Conservation (phyloP, 306 rosid genomes). For the Trifolium fragiferum region DNA sequence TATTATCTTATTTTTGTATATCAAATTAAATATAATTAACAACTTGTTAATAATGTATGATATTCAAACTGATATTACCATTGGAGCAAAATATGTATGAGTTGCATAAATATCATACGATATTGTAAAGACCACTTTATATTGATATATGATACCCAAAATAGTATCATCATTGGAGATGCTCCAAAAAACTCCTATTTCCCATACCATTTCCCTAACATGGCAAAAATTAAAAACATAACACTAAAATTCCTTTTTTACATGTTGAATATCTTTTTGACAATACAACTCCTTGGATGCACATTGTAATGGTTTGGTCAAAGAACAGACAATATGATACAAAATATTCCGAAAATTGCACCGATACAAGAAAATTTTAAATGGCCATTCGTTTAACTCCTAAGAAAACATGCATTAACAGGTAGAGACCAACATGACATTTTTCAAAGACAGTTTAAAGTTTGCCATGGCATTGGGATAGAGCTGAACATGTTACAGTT, state of each 20-base stretch:
- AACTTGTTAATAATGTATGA: too few species aligned
- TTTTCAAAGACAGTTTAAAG: conserved; percentile 20
- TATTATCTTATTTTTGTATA: too few species aligned
- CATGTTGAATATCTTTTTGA: neutral
- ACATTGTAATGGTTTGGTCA: neutral
- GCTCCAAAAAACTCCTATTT: too few species aligned
- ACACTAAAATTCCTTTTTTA: neutral
- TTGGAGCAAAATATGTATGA: too few species aligned
- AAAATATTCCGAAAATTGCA: neutral
- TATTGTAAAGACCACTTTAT: too few species aligned
- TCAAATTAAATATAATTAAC: too few species aligned
- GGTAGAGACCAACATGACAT: conserved; percentile 2
- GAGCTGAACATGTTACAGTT: conserved; percentile 36
- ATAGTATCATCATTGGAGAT: too few species aligned
- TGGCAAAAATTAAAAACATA: neutral
- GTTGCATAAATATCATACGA: too few species aligned
- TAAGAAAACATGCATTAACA: conserved; percentile 1
- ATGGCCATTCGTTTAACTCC: neutral
- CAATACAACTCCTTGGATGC: neutral
- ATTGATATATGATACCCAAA: too few species aligned
- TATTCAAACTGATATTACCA: too few species aligned
- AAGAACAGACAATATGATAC: neutral
- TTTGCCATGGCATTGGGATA: neutral
- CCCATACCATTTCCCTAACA: neutral
- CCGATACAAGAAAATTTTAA: neutral